Evolutionary conservation across 768 basidiomycete genomes (phyloP), one percentile per base, ranked within the genome.

Genomic region (Hydnomerulius pinastri): DNA sequence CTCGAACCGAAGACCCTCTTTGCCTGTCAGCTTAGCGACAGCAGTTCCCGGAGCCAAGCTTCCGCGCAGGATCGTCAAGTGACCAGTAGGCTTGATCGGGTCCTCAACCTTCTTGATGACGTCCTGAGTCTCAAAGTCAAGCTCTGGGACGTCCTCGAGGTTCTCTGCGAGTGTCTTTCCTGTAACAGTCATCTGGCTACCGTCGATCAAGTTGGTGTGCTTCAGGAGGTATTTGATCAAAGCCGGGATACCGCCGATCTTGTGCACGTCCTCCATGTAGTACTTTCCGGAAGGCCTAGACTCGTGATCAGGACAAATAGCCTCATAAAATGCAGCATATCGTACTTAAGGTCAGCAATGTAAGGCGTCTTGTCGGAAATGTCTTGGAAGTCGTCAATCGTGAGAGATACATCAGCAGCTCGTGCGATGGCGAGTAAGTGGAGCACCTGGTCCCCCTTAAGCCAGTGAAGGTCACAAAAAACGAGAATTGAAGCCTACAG

Each of bases 11-110:
- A 82, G 68, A 4, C 94, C 94, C 70, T 97, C 94, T 70, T 95
- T 94, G 12, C 94, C 93, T 6, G 94, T 96, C 54, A 97, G 74
- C 71, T 98, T 98, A 13, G 92, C 91, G 17, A 98, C 93, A 24
- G 92, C 87, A 1, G 86, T 85, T 42, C 80, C 89, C 0, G 94
- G 94, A 3, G 90, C 86, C 36, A 98, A 74, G 68, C 90, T 94
- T n/a, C 94, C 94, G 44, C 85, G 80, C 54, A 98, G 70, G 60
- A 98, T 92, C 11, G 85, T 85, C 58, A 97, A 69, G 69, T 96
- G 94, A 1, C 94, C 94, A 3, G 86, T 92, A 20, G 74, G 62
- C 66, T 97, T 96, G 71, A 97, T 87, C 9, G 94, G 91, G 61
- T 92, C 79, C 23, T 78, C 77, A 37, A 94, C 68, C 35, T 73